Evolutionary conservation across 495 filamentous ascomycete species (phyloP).

Genomic region (Aspergillus sparsus): DNA sequence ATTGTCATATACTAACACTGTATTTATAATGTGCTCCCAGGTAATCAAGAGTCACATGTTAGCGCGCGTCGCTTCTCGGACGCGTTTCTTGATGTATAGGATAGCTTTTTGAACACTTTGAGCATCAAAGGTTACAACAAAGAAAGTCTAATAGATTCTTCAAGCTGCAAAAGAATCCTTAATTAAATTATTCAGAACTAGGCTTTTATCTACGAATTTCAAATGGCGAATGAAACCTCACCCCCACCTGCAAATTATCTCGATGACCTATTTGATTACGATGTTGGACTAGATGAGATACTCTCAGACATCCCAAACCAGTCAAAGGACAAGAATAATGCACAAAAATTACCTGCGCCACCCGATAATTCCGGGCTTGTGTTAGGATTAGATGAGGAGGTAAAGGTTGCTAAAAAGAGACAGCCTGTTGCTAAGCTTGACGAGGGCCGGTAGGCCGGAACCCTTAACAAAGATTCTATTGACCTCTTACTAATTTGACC

Average conservation of each 20-base stretch:
- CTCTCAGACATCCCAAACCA: slow-evolving; percentile 44
- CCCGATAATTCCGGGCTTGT: slow-evolving; percentile 36
- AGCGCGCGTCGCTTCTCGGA: too few relatives aligned
- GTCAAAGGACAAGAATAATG: slow-evolving; percentile 26
- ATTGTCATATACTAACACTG: too few relatives aligned
- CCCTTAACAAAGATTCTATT: neutral
- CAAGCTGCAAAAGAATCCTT: too few relatives aligned
- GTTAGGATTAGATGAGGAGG: slow-evolving; percentile 82
- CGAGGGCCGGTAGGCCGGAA: slow-evolving; percentile 61
- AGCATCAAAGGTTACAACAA: too few relatives aligned
- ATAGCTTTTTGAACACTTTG: too few relatives aligned
- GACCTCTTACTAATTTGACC: neutral
- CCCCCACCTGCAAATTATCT: slow-evolving; percentile 35
- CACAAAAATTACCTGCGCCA: slow-evolving; percentile 31
- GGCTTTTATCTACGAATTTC: neutral
- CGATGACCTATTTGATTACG: slow-evolving; percentile 73
- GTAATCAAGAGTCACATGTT: too few relatives aligned
- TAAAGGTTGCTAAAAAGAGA: slow-evolving; percentile 75
- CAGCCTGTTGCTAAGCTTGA: slow-evolving; percentile 82
- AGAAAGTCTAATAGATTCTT: too few relatives aligned
- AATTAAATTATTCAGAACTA: slow-evolving; percentile 2
- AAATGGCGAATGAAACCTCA: slow-evolving; percentile 20
- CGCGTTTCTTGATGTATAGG: too few relatives aligned
- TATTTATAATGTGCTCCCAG: too few relatives aligned
- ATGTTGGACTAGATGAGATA: slow-evolving; percentile 56